Base-by-base conservation (phyloP, 179 eudicot genomes). In the Carnegiea gigantea region DNA sequence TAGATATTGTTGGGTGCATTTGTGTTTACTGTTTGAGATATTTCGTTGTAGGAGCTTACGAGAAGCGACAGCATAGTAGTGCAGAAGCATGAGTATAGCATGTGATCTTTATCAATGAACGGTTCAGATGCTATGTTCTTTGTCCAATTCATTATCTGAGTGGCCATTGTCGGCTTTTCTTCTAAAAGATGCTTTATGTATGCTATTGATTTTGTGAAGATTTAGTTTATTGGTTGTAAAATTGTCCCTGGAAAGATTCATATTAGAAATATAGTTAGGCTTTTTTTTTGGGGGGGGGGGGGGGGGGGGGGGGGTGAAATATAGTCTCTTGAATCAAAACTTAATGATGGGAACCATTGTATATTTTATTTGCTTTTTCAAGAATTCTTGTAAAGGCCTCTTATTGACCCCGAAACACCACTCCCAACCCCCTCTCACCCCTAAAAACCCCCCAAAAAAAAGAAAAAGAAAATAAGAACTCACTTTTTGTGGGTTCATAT, bases 1-100 rank as follows among this genome's bases (percentile, higher is more conserved):
- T 80, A 83, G 85, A 73, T 70, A 24, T 85, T 48, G 51, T 20
- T 15, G 36, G 23, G 4, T 76, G 59, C 9, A 40, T 11, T 43
- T 7, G 1, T 44, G 59, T 43, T 24, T 3, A 30, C 46, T 23
- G 30, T 17, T 57, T 57, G n/a, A 13, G 62, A 15, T 57, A 17
- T 20, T 57, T 53, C 4, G 20, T 20, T 57, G 23, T 18, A 1
- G 62, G 62, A 6, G 62, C n/a, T 15, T 57, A 18, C n/a, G 1
- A 4, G 62, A 57, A 51, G 6, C n/a, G 1, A 20, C 62, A 9
- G 20, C 20, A 0, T 15, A 15, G 62, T 57, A 20, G 20, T 57
- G 1, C 1, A 57, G 6, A 18, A 57, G 62, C n/a, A 20, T 57
- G n/a, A 57, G 23, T 57, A 13, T 48, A 40, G 53, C 10, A 48